Evolutionary conservation across 164 flowering plant genomes (phyloP).

Genomic region (Nelumbo lutea): DNA sequence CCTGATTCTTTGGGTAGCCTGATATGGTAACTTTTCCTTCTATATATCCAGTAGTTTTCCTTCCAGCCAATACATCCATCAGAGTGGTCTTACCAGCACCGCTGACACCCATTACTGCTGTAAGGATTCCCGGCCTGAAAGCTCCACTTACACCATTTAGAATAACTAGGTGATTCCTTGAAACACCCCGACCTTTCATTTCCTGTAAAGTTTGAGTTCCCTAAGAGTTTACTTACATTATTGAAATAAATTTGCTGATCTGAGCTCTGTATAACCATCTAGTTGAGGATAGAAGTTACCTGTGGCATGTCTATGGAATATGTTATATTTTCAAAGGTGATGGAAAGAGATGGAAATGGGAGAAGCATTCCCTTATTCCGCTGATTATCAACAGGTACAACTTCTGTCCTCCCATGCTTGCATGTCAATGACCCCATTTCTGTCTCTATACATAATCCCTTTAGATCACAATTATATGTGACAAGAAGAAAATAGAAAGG

Average conservation of each 20-base stretch:
- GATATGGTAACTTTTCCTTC: slow-evolving; percentile 31
- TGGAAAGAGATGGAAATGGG: slow-evolving; percentile 54
- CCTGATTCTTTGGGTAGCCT: too few species aligned
- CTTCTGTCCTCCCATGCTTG: slow-evolving; percentile 13
- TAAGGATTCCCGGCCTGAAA: slow-evolving; percentile 50
- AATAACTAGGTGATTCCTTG: slow-evolving; percentile 23
- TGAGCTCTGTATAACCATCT: too few species aligned
- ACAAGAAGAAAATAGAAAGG: background rate
- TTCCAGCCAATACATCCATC: slow-evolving; percentile 60
- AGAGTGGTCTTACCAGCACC: too few species aligned
- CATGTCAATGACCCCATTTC: slow-evolving; percentile 1
- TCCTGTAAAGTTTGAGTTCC: slow-evolving; percentile 12
- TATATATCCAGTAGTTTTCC: slow-evolving; percentile 60
- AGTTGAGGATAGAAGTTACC: too few species aligned
- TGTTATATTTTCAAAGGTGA: slow-evolving; percentile 10
- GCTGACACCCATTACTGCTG: slow-evolving; percentile 41
- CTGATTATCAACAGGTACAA: slow-evolving; percentile 10
- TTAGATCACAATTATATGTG: background rate
- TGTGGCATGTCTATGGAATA: too few species aligned
- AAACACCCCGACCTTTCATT: slow-evolving; percentile 38
- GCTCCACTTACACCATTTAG: slow-evolving; percentile 44
- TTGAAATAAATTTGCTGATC: too few species aligned
- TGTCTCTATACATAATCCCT: background rate
- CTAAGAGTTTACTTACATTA: too few species aligned
- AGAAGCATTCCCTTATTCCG: slow-evolving; percentile 61